A percentile compares a stretch with the other conserved stretches of the same genome.
phyloP scores from a whole-genome alignment of 73 alveolate species.

The Durusdinium trenchii region DNA sequence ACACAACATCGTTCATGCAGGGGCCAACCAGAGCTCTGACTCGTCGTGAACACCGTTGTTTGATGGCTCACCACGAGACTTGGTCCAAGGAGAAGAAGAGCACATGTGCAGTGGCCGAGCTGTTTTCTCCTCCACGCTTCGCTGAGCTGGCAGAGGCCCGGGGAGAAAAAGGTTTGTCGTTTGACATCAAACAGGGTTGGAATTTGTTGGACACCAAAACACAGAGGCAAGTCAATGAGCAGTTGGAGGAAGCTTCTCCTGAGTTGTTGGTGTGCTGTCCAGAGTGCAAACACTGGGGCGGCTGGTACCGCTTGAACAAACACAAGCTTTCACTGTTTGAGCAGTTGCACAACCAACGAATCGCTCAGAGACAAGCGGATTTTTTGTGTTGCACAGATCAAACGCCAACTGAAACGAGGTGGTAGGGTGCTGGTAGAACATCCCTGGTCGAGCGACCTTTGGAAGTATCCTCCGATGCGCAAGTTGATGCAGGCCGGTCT shows the following conservation, averaged over 20 bases:
- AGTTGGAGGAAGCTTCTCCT: not conserved
- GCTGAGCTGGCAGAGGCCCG: not conserved
- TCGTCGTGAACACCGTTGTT: not conserved
- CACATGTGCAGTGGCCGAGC: not conserved
- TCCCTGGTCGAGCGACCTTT: not conserved
- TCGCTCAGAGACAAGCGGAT: slow-evolving; percentile 22
- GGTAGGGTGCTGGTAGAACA: slow-evolving; percentile 20
- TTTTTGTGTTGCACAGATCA: not conserved
- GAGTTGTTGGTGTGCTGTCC: not conserved
- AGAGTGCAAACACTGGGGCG: slow-evolving; percentile 15
- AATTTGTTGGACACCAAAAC: not conserved
- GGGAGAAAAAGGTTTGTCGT: not conserved
- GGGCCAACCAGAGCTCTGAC: too few relatives aligned
- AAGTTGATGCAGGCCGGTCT: not conserved
- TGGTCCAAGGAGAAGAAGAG: not conserved
- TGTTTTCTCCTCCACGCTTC: slow-evolving; percentile 33
- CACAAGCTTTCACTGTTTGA: not conserved
- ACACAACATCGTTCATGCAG: not conserved
- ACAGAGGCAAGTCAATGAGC: not conserved
- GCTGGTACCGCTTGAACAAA: slow-evolving; percentile 6
- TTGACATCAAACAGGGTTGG: slow-evolving; percentile 16
- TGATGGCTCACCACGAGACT: not conserved
- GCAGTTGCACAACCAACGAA: not conserved
- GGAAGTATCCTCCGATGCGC: not conserved
- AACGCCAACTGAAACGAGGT: not conserved